These are phyloP conservation scores for Cenchrus fungigraminus DNA, from an alignment of 176 grass and related monocot species.

Conservation along the genomic window DNA sequence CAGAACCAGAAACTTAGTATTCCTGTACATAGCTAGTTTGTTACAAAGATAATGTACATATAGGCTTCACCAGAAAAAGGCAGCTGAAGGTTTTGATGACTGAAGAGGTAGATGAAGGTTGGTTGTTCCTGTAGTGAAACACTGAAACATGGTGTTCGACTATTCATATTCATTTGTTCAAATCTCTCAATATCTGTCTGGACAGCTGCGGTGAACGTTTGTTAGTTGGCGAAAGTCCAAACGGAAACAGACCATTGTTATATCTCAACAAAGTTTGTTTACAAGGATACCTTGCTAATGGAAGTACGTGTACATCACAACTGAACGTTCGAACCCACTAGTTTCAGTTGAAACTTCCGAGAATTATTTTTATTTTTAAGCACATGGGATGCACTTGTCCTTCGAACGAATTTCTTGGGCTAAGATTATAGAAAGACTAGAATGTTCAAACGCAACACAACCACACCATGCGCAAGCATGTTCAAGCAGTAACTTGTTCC, in stretches of 20 bases:
- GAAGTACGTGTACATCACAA: neutral
- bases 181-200: neutral
- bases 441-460: neutral
- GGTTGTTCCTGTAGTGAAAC: neutral
- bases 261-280: neutral
- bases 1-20: neutral
- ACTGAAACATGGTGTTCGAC: neutral
- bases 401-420: neutral
- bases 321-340: neutral
- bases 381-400: neutral
- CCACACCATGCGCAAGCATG: neutral
- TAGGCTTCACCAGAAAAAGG: neutral
- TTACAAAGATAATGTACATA: constrained; percentile 21
- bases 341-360: neutral
- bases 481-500: constrained; percentile 48
- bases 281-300: neutral
- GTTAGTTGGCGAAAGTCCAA: neutral
- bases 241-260: neutral
- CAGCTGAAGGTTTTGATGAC: neutral
- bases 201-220: neutral
- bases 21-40: constrained; percentile 33
- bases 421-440: neutral
- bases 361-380: constrained; percentile 9
- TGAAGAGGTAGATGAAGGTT: constrained; percentile 2
- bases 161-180: constrained; percentile 31